phyloP scores from a whole-genome alignment of 2,329 filamentous ascomycete species.

The Coniochaeta pulveracea region DNA sequence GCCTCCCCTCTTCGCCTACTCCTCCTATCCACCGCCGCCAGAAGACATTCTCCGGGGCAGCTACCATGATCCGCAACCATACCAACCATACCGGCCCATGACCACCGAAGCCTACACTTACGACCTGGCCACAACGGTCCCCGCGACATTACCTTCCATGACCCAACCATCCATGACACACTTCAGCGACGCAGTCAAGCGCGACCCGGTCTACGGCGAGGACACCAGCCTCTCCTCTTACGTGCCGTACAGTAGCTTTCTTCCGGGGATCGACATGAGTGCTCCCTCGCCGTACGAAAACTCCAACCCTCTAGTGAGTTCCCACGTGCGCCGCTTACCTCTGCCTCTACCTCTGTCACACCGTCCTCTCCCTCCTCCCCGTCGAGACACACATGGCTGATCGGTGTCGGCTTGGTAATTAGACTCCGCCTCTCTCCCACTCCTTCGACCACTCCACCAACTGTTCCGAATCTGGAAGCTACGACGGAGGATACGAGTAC shows the following conservation, averaged over 20 bases:
- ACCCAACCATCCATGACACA: constrained; percentile 54
- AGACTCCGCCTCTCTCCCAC: constrained; percentile 71
- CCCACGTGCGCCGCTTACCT: constrained; percentile 26
- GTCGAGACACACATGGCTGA: constrained; percentile 8
- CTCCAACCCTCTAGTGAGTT: constrained; percentile 66
- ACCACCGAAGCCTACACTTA: constrained; percentile 39
- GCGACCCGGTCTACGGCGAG: constrained; percentile 46
- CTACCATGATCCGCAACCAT: constrained; percentile 42
- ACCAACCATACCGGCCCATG: constrained; percentile 40
- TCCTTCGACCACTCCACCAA: constrained; percentile 57
- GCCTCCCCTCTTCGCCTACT: constrained; percentile 53
- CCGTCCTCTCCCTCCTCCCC: constrained; percentile 2
- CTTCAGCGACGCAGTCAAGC: constrained; percentile 55
- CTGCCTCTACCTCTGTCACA: constrained; percentile 4
- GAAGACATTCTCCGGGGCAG: constrained; percentile 52
- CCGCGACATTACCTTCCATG: constrained; percentile 54
- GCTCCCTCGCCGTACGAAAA: constrained; percentile 51
- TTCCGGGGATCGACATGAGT: constrained; percentile 53
- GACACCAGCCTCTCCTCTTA: constrained; percentile 52
- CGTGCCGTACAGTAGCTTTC: constrained; percentile 52
- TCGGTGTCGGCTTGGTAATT: constrained; percentile 40
- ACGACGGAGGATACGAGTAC: constrained; percentile 18
- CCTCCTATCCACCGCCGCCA: constrained; percentile 49
- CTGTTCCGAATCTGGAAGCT: constrained; percentile 47
- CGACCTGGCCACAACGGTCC: constrained; percentile 43